Evolutionary conservation across 805 yeast species (phyloP).

Genomic region (Cyberlindnera xylosilytica): DNA sequence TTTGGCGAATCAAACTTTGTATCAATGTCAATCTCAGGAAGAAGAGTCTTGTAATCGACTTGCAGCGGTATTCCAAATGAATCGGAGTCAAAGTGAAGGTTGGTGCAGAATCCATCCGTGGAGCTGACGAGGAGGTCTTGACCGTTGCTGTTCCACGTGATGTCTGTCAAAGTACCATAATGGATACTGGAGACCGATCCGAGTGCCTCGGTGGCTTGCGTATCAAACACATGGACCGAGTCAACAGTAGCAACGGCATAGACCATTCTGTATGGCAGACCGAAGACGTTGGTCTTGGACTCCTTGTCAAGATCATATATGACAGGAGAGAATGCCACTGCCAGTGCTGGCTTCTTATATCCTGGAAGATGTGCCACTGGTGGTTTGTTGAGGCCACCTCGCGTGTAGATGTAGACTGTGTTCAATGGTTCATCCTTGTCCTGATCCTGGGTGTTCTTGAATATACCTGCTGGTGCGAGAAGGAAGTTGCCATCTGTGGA

Average conservation of each 20-base stretch:
- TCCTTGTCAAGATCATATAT: constrained; percentile 40
- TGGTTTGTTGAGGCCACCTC: constrained; percentile 60
- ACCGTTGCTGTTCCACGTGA: constrained; percentile 84
- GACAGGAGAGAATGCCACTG: constrained; percentile 71
- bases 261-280: constrained; percentile 73
- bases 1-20: constrained; percentile 15
- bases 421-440: constrained; percentile 47
- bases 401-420: constrained; percentile 76
- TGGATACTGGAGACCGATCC: constrained; percentile 79
- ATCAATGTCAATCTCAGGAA: constrained; percentile 11
- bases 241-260: constrained; percentile 95
- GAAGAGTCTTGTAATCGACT: constrained; percentile 23
- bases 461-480: constrained; percentile 73
- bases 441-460: constrained; percentile 31
- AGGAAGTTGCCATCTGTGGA: constrained; percentile 88
- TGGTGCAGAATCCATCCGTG: constrained; percentile 90
- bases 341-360: constrained; percentile 79
- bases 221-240: constrained; percentile 77
- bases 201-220: constrained; percentile 64
- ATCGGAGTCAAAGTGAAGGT: constrained; percentile 48
- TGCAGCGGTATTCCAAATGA: constrained; percentile 52
- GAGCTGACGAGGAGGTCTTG: constrained; percentile 66
- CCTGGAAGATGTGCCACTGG: constrained; percentile 84
- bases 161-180: constrained; percentile 83
- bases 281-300: constrained; percentile 35